Evolutionary conservation across 176 grass and related monocot genomes (phyloP), one percentile per base, ranked within the genome.

Genomic region (Chrysopogon serrulatus): DNA sequence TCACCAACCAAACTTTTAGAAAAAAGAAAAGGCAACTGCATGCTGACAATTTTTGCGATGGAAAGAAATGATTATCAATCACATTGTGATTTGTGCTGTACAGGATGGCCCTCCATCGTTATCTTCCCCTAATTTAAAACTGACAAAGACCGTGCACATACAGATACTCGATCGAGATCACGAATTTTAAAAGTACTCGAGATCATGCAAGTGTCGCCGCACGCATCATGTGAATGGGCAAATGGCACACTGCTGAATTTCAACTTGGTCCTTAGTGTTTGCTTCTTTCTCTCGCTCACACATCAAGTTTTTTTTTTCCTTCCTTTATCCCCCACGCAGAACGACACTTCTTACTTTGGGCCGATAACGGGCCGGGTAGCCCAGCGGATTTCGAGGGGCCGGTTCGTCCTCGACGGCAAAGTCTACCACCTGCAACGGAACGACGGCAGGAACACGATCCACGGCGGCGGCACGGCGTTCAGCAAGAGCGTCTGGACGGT

Each of bases 391-490:
- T 66, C 86, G 0, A 74, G 79, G 12, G 92, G 82, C 7, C 79
- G 73, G 5, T 98, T 98, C 82, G 69, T 90, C 54, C 80, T 95
- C 42, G 84, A 98, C 49, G 87, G 90, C 19, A 85, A 87, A 27
- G 87, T 65, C 28, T 95, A 95, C 63, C 90, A 80, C 41, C 84
- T 90, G 2, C 77, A 74, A 24, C 39, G 45, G 53, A 98, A 98
- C 76, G 84, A 77, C 83, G 90, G 88, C 81, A 88, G 40, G 10
- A 98, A 95, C 57, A 79, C 95, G 0, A 85, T 94, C n/a, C 95
- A 94, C 69, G 92, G 95, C 17, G 96, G 96, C 2, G 64, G 76
- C 69, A 87, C 85, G 28, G 96, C 87, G 59, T 98, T 98, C 84
- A 91, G 82, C 84, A 82, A 83, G 23, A 86, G 89, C 23, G 85